phyloP scores from a whole-genome alignment of 352 stramenopile species.

The Globisporangium uncinulatum region DNA sequence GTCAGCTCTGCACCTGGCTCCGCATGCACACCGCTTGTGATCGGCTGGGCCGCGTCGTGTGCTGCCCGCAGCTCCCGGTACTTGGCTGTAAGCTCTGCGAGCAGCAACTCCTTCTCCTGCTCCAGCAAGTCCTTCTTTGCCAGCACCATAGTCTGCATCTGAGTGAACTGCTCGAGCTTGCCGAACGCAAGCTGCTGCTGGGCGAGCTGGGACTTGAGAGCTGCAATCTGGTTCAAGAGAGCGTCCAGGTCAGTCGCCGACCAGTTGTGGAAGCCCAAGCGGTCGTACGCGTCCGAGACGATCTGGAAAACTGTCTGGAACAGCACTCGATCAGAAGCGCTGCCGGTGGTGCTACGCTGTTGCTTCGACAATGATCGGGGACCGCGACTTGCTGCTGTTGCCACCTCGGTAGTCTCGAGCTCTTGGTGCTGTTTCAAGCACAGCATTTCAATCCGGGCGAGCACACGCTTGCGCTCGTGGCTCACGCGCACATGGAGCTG shows the following conservation, averaged over 20 bases:
- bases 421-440: constrained; percentile 13
- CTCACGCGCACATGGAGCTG: constrained; percentile 50
- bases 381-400: background rate
- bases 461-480: constrained; percentile 45
- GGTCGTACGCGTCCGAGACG: constrained; percentile 33
- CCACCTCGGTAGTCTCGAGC: constrained; percentile 1
- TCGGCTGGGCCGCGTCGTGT: constrained; percentile 9
- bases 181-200: constrained; percentile 16
- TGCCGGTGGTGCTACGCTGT: background rate
- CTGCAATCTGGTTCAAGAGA: constrained; percentile 21
- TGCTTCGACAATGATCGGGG: background rate
- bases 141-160: constrained; percentile 30
- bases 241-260: constrained; percentile 38
- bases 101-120: constrained; percentile 52
- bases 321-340: constrained; percentile 10
- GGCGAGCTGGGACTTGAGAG: constrained; percentile 14
- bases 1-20: background rate
- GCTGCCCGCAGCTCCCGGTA: constrained; percentile 29
- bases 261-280: constrained; percentile 47
- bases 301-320: constrained; percentile 25
- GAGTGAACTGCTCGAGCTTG: constrained; percentile 6
- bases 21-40: constrained; percentile 4
- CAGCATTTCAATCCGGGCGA: constrained; percentile 46
- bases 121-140: constrained; percentile 33
- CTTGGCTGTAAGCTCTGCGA: constrained; percentile 41